Evolutionary conservation across 768 basidiomycete genomes (phyloP), one percentile per base, ranked within the genome.

Genomic region (Lactarius sp.): DNA sequence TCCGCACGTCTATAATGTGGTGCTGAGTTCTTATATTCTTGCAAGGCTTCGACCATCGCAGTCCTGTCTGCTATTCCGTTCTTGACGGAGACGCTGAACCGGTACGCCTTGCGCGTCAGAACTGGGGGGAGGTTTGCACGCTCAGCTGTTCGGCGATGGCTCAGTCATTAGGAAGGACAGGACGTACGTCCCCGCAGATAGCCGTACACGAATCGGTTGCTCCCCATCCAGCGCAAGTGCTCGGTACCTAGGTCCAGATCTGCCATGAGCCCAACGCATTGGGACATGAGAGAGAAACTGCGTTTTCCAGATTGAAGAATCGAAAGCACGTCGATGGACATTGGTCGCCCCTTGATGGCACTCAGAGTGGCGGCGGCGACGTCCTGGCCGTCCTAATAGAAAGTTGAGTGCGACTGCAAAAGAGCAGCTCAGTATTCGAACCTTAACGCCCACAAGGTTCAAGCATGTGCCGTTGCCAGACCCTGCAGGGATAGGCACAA

Each of bases 191-290:
- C 90, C 55, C 83, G 79, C 3, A 94, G 70, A 70, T 84, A 83
- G 9, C 93, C 93, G 62, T 83, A 76, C 36, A 87, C 72, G 73
- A 95, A 95, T 9, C 93, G 86, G 13, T 80, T 77, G 69, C 87
- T 88, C 10, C 93, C 93, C 86, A 95, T 86, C 87, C 89, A 94
- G 9, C 92, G 83, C 47, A 94, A 74, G 69, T 90, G 77, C 64
- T 94, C 92, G 1, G 93, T 95, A 60, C 88, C 88, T 51, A 90
- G 75, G 74, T 94, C 92, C 46, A 92, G 63, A 66, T 94, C 91
- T 3, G 93, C 91, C 84, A 93, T 88, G 37, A 95, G 78, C 3
- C 93, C 93, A 22, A 91, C 71, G 3, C 86, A 81, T 75, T 93
- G 91, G 0, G 88, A 85, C 84, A 94, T 86, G 77, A 91, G 94